Conservation (phyloP, 2,329 filamentous ascomycete species). For the Claviceps arundinis region DNA sequence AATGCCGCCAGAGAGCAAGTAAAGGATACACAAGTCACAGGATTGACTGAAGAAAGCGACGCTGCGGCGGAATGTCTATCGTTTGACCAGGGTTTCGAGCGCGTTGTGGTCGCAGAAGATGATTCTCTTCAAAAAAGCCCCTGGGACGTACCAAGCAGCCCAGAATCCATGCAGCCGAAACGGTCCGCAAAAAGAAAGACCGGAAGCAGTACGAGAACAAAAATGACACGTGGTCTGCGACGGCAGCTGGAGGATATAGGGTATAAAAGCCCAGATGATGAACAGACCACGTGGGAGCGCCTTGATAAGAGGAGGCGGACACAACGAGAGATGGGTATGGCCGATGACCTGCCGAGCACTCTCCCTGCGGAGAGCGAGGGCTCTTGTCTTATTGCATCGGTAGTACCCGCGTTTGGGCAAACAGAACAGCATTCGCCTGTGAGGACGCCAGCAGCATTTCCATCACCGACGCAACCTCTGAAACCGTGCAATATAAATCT, state of each 20-base stretch:
- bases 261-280: constrained; percentile 9
- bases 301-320: neutral
- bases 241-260: constrained; percentile 9
- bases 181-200: neutral
- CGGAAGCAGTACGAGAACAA: constrained; percentile 4
- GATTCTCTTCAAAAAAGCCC: constrained; percentile 15
- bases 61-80: neutral
- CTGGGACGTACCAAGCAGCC: constrained; percentile 34
- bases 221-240: constrained; percentile 9
- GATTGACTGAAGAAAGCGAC: constrained; percentile 1
- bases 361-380: constrained; percentile 14
- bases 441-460: constrained; percentile 8
- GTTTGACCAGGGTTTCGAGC: constrained; percentile 6
- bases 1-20: constrained; percentile 15
- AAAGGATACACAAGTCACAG: neutral
- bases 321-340: constrained; percentile 1
- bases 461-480: constrained; percentile 4
- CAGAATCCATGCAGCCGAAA: constrained; percentile 12
- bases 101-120: neutral
- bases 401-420: constrained; percentile 23
- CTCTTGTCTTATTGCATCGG: constrained; percentile 21
- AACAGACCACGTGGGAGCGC: neutral
- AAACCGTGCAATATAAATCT: constrained; percentile 3
- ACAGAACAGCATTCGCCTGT: constrained; percentile 22
- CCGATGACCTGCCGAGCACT: constrained; percentile 4